Evolutionary conservation across 2,329 filamentous ascomycete species (phyloP).

Genomic region (Tolypocladium nubicola): DNA sequence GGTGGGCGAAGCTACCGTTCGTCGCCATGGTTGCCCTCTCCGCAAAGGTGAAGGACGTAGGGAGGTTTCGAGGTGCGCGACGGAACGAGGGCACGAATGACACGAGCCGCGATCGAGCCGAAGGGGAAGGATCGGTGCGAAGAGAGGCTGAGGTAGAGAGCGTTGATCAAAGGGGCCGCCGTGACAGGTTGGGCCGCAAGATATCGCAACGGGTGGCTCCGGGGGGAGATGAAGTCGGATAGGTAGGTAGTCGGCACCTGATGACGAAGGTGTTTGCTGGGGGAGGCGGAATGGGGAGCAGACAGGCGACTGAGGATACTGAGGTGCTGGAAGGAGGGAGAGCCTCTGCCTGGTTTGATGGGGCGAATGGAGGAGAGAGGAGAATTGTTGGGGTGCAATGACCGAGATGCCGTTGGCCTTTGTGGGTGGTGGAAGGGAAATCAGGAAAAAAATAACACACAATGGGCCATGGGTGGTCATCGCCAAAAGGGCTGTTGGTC

Average conservation of each 20-base stretch:
- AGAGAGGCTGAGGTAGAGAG: neutral
- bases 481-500: slow-evolving; percentile 7
- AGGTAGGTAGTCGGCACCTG: slow-evolving; percentile 4
- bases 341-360: slow-evolving; percentile 1
- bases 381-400: slow-evolving; percentile 3
- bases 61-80: neutral
- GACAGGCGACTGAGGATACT: slow-evolving; percentile 3
- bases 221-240: neutral
- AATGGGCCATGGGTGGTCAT: slow-evolving; percentile 9
- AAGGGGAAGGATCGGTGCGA: neutral
- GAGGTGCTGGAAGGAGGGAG: slow-evolving; percentile 5
- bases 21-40: slow-evolving; percentile 36
- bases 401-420: slow-evolving; percentile 2
- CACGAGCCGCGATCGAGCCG: neutral
- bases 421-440: slow-evolving; percentile 3
- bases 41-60: neutral
- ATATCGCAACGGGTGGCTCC: neutral
- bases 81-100: neutral
- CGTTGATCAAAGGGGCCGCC: neutral
- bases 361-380: slow-evolving; percentile 4
- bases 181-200: neutral
- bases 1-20: slow-evolving; percentile 42
- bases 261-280: slow-evolving; percentile 5
- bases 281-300: neutral
- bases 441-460: slow-evolving; percentile 4